These are phyloP conservation scores for Yamadazyma dendronema DNA, from an alignment of 1,139 yeast genomes.

Conservation along the genomic window DNA sequence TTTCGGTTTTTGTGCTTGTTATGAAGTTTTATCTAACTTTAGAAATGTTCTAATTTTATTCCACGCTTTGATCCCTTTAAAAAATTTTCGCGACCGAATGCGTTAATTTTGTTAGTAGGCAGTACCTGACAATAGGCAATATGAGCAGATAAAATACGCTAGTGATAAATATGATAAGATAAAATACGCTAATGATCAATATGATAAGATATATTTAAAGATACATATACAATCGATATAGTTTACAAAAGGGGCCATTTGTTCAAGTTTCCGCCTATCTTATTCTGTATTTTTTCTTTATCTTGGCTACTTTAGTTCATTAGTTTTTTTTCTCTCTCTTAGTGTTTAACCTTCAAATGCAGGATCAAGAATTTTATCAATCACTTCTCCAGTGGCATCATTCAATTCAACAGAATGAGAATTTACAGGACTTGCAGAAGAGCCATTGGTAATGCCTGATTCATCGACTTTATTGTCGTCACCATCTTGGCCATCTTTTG, in stretches of 20 bases:
- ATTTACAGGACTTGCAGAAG: conserved; percentile 1
- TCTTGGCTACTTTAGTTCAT: not conserved
- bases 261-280: not conserved
- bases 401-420: conserved; percentile 1
- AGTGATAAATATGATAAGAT: not conserved
- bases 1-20: too few species aligned
- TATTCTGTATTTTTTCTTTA: not conserved
- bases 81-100: not conserved
- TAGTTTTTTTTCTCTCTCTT: too few species aligned
- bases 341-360: conserved; percentile 13
- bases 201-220: not conserved
- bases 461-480: not conserved
- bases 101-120: not conserved
- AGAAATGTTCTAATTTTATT: too few species aligned
- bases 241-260: not conserved
- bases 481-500: conserved; percentile 1
- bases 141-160: too few species aligned
- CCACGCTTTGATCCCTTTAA: not conserved
- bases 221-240: conserved; percentile 1
- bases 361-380: conserved; percentile 16
- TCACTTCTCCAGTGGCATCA: conserved; percentile 3
- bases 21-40: too few species aligned
- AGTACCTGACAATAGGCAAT: not conserved
- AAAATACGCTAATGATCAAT: too few species aligned
- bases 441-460: not conserved